Base-by-base conservation (phyloP, 441 rosid genomes). In the Pelargonium exstipulatum region DNA sequence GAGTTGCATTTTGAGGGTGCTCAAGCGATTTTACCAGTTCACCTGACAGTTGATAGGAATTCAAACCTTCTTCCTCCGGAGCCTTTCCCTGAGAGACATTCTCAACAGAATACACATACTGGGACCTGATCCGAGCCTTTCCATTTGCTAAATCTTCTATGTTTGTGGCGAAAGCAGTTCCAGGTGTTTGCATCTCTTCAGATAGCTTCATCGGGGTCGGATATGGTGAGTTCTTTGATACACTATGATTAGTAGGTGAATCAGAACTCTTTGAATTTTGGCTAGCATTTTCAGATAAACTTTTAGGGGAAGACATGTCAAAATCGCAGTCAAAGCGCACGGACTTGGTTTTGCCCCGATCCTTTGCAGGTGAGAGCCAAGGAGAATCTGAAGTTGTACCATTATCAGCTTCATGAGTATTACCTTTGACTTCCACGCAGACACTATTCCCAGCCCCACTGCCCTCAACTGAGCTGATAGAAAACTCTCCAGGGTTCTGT, bases 131-230 rank as follows among this genome's bases (percentile, higher is more conserved):
- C 74, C 83, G 81, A 20, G 77, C 76, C 77, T 82, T 90, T 65
- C 87, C 85, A 76, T 66, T 77, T 9, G 75, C 81, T 22, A 75
- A 71, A 69, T 67, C 72, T 49, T 81, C 90, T 45, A 83, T 14
- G 67, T 82, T 83, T 61, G 87, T 74, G 65, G 96, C 91, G 71
- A 81, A 95, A 77, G 83, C 81, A 57, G 99, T 91, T 75, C 96
- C 99, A 0, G 99, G 97, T 74, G 99, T 95, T 79, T 95, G 97
- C 96, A 95, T 90, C 70, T 89, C 99, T 70, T 90, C 90, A 48
- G 88, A 84, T 72, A 95, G 79, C 78, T 86, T 87, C 71, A 89
- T 17, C 4, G 97, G 99, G 29, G 99, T 95, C 62, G 96, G 95
- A 71, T 81, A 78, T 45, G 96, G 94, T 6, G 86, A 81, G 67